A percentile compares a stretch with the other conserved stretches of the same genome.
Evolutionary conservation across 2,329 filamentous ascomycete genomes (phyloP).

Genomic region (Monosporascus sp.): DNA sequence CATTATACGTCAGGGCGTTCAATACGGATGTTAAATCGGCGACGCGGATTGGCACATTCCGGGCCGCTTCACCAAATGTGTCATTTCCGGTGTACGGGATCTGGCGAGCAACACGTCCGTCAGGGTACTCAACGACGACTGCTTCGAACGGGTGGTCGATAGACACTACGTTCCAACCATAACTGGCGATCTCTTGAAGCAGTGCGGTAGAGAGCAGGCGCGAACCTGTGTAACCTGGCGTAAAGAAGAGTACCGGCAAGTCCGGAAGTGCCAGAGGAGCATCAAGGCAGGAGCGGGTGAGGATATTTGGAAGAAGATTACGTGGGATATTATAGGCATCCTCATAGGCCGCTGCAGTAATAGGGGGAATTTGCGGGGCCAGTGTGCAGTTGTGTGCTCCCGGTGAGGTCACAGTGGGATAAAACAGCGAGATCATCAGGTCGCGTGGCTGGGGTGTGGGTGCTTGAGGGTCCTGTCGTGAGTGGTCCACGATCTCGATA

Average conservation of each 20-base stretch:
- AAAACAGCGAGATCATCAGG: slow-evolving; percentile 20
- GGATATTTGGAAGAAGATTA: slow-evolving; percentile 6
- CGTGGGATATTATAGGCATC: slow-evolving; percentile 1
- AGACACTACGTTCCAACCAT: slow-evolving; percentile 40
- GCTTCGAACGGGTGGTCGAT: slow-evolving; percentile 46
- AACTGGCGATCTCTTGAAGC: slow-evolving; percentile 39
- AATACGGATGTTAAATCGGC: slow-evolving; percentile 34
- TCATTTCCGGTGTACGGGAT: slow-evolving; percentile 6
- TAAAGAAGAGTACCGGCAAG: slow-evolving; percentile 34
- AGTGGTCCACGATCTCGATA: slow-evolving; percentile 16
- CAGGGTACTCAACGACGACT: slow-evolving; percentile 39
- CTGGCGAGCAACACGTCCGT: slow-evolving; percentile 28
- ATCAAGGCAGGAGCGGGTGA: slow-evolving; percentile 13
- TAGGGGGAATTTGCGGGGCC: neutral
- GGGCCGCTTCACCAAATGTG: slow-evolving; percentile 8
- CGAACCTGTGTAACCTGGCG: slow-evolving; percentile 38
- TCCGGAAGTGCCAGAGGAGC: slow-evolving; percentile 12
- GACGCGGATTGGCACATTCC: slow-evolving; percentile 23
- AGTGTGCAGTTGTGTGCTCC: no score
- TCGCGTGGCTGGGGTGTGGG: slow-evolving; percentile 10
- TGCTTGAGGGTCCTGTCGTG: slow-evolving; percentile 16
- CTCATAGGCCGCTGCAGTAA: slow-evolving; percentile 4
- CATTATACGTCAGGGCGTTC: slow-evolving; percentile 21
- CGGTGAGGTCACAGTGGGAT: slow-evolving; percentile 12
- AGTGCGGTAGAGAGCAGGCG: slow-evolving; percentile 38